Base-by-base conservation (phyloP, 345 rosid genomes). In the Tarenaya hassleriana region DNA sequence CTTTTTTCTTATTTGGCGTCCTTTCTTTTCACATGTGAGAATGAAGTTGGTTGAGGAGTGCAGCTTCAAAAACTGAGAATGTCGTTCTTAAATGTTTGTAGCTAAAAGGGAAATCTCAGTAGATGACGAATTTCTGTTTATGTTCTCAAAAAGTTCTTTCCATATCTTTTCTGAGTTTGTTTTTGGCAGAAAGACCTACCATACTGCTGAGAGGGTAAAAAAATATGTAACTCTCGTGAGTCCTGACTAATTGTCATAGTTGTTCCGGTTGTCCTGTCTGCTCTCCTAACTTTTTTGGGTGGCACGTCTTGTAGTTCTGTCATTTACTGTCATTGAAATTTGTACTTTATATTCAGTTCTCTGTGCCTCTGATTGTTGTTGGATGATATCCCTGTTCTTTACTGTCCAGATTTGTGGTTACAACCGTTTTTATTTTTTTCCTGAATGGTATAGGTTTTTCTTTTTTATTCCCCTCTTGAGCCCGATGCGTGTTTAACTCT, bases 251-350 rank as follows among this genome's bases (percentile, higher is more conserved):
- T 21, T 8, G 35, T 41, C 42, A 47, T 63, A 44, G 51, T 42
- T 41, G 18, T 24, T 41, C 32, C 21, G 43, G 27, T 57, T 52
- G 11, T 10, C 10, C 16, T 10, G 20, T 48, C 12, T 13, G 9
- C 61, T 31, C 27, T 34, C 60, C 51, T 29, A 54, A 44, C 58
- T 59, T 38, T 51, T 48, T 35, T 3, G 17, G 21, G 57, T 46
- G 56, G 51, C 31, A 35, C 39, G 27, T 58, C 53, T 51, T 58
- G n/a, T 57, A 38, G 69, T 42, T 57, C 40, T 41, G 37, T 14
- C 35, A 17, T 35, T 58, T 21, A 48, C 11, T 41, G 20, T 39
- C 41, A 45, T 38, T 42, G 33, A 35, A 43, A 27, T 1, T 38
- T 53, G 18, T 27, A 34, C 46, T 18, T 17, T 37, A 8, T 12